These are phyloP conservation scores for Ceratocystis alfenasii DNA, from an alignment of 2,329 filamentous ascomycete species.

Conservation along the genomic window DNA sequence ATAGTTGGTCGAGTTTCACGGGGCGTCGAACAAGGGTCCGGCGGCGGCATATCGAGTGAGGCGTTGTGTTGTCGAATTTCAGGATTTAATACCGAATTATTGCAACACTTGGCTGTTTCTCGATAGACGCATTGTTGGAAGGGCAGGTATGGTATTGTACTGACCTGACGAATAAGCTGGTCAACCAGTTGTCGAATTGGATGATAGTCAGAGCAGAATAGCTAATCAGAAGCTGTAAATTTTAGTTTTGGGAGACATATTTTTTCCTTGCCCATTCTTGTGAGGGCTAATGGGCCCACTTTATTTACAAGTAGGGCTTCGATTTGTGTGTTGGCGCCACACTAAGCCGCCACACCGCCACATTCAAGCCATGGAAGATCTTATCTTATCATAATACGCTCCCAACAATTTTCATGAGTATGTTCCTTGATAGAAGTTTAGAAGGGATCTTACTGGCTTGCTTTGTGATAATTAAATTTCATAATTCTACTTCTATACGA, in stretches of 20 bases:
- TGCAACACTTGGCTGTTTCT: background rate
- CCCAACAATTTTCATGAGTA: background rate
- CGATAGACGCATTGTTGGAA: background rate
- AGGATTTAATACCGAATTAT: background rate
- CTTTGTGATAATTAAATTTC: background rate
- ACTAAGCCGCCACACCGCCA: background rate
- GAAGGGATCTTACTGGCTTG: too few relatives aligned
- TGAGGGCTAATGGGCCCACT: constrained; percentile 19
- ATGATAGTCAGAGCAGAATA: constrained; percentile 26
- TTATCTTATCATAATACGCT: background rate
- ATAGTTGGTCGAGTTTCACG: background rate
- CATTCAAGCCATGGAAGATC: background rate
- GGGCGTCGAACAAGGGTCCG: background rate
- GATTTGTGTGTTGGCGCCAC: constrained; percentile 14
- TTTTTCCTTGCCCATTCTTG: constrained; percentile 12
- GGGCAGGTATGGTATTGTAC: constrained; percentile 25
- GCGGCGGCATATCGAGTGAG: constrained; percentile 4
- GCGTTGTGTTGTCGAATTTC: background rate
- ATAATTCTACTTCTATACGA: background rate
- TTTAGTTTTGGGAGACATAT: constrained; percentile 14
- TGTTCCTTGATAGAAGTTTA: too few relatives aligned
- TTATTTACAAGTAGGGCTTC: constrained; percentile 16
- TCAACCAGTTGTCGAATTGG: constrained; percentile 39
- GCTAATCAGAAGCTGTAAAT: constrained; percentile 10
- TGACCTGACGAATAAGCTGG: constrained; percentile 38